These are phyloP conservation scores for Sporobolomyces phaffii DNA, from an alignment of 768 basidiomycete species.

Conservation along the genomic window DNA sequence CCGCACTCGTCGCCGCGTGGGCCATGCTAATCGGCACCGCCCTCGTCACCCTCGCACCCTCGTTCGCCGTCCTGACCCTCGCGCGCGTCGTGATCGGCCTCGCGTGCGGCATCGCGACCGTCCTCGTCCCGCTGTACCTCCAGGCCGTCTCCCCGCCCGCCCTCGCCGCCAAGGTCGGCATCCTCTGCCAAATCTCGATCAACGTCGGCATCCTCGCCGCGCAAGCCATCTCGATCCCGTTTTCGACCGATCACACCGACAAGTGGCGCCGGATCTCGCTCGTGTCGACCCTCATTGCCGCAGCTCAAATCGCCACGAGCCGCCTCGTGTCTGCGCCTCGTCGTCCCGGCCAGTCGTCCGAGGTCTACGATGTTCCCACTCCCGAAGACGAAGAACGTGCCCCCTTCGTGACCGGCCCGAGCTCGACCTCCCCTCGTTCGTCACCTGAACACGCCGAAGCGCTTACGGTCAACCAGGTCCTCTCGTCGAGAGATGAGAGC, in stretches of 20 bases:
- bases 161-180: slow-evolving; percentile 70
- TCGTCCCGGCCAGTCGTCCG: not conserved
- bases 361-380: not conserved
- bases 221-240: slow-evolving; percentile 65
- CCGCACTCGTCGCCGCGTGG: slow-evolving; percentile 57
- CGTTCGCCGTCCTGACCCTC: slow-evolving; percentile 55
- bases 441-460: too few species aligned
- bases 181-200: slow-evolving; percentile 73
- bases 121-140: slow-evolving; percentile 75
- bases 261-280: slow-evolving; percentile 35
- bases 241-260: slow-evolving; percentile 41
- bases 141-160: slow-evolving; percentile 72
- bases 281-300: slow-evolving; percentile 25
- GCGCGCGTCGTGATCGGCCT: slow-evolving; percentile 56
- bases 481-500: not conserved
- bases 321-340: not conserved
- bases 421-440: too few species aligned
- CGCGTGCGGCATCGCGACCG: slow-evolving; percentile 46
- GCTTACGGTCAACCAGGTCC: slow-evolving; percentile 12
- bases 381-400: slow-evolving; percentile 22
- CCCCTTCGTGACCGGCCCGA: not conserved
- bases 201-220: slow-evolving; percentile 83
- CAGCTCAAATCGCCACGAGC: not conserved
- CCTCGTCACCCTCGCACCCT: slow-evolving; percentile 62
- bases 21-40: slow-evolving; percentile 55